A percentile compares a stretch with the other conserved stretches of the same genome.
Conservation (phyloP, 2,329 filamentous ascomycete species). For the Aspergillus novofumigatus region DNA sequence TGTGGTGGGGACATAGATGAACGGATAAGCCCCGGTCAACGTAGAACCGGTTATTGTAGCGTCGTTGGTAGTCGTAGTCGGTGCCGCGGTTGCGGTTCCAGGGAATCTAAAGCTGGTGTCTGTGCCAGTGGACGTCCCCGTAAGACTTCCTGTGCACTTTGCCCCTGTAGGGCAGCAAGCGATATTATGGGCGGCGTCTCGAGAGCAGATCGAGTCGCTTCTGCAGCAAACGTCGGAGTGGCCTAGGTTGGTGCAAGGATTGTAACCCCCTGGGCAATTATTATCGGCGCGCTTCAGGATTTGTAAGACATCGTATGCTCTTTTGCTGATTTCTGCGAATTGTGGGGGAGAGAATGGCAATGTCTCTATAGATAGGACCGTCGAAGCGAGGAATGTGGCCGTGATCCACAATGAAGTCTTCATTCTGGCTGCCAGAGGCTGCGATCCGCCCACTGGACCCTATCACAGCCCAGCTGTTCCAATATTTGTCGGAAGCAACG, state of each 20-base stretch:
- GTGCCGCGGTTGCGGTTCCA: slow-evolving; percentile 23
- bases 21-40: slow-evolving; percentile 50
- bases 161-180: slow-evolving; percentile 59
- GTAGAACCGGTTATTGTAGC: slow-evolving; percentile 35
- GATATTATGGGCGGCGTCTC: slow-evolving; percentile 54
- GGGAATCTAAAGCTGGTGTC: slow-evolving; percentile 34
- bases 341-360: slow-evolving; percentile 28
- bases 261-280: slow-evolving; percentile 51
- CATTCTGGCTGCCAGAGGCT: slow-evolving; percentile 26
- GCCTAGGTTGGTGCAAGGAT: slow-evolving; percentile 49
- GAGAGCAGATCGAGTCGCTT: slow-evolving; percentile 50
- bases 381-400: slow-evolving; percentile 28
- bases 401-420: slow-evolving; percentile 29
- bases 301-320: slow-evolving; percentile 30
- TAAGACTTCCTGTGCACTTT: slow-evolving; percentile 55
- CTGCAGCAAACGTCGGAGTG: slow-evolving; percentile 55
- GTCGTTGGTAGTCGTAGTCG: slow-evolving; percentile 25
- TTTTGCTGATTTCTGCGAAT: slow-evolving; percentile 16
- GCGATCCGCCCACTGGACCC: slow-evolving; percentile 8
- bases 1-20: slow-evolving; percentile 50
- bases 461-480: neutral
- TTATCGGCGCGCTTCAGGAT: slow-evolving; percentile 28
- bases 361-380: slow-evolving; percentile 26
- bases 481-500: neutral
- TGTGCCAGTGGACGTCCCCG: slow-evolving; percentile 22